Base-by-base conservation (phyloP, 192 early-diverging fungal genomes). In the Dispira parvispora region DNA sequence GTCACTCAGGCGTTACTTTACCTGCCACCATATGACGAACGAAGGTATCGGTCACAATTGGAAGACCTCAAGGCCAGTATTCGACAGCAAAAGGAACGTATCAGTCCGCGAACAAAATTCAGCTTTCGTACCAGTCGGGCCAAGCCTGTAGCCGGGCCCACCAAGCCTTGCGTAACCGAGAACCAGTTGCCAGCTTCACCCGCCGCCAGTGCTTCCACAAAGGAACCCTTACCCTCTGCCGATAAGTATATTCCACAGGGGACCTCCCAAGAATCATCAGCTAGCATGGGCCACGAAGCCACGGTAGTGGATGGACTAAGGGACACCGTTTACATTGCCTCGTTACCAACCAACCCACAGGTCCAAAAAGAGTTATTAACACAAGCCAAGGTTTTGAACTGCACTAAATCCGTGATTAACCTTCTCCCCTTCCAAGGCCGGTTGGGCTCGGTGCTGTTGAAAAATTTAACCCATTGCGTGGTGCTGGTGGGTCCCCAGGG, bases 11-110 rank as follows among this genome's bases (percentile, higher is more conserved):
- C 47, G 18, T 23, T 50, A 23, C 18, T 50, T 20, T 23, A 50
- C 47, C 47, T 50, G 18, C 47, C 47, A 23, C 47, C 47, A 4
- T 50, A 50, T 23, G 47, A 50, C 47, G 47, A 50, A 50, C 47
- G 47, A 23, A 16, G 16, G 47, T 50, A 50, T 23, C 47, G 47
- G 16, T 20, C 18, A 3, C 21, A 23, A 20, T 23, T 50, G 18
- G 47, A 50, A 16, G 18, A 50, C 18, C 47, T 50, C 18, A 50
- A 50, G 47, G 8, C 47, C 1, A 23, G 18, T 50, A 16, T 50
- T 23, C 47, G 47, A 16, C 16, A 23, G 1, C 47, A 50, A 23
- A 50, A 50, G 47, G 47, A 50, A 20, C 18, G 18, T 23, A 16
- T 50, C 9, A 50, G 18, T 20, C 47, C 47, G 9, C 47, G 47